Percentiles rank a stretch among this genome's conserved stretches.
These are phyloP conservation scores for Lepidium aucheri DNA, from an alignment of 345 rosid species.

Conservation along the genomic window DNA sequence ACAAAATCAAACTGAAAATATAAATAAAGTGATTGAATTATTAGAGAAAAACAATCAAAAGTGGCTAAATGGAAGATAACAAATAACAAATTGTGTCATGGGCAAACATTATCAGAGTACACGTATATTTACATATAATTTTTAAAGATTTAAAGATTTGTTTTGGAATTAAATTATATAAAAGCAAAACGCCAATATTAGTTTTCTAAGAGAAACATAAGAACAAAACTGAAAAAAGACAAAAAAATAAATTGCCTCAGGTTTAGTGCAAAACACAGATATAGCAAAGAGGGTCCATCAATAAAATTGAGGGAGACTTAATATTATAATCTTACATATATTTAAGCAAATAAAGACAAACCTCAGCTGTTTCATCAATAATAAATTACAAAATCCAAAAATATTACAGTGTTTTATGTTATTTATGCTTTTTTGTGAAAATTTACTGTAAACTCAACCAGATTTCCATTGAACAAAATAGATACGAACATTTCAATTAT, in stretches of 20 bases:
- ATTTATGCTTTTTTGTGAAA: neutral
- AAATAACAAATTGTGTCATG: conserved; percentile 21
- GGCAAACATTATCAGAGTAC: conserved; percentile 7
- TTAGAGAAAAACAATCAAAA: conserved; percentile 25
- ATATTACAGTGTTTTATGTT: neutral
- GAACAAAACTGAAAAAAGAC: conserved; percentile 27
- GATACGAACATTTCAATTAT: neutral
- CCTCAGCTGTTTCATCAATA: neutral
- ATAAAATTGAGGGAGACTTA: conserved; percentile 9
- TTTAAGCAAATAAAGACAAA: conserved; percentile 24
- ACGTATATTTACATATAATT: too few species aligned
- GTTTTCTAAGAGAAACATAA: conserved; percentile 10
- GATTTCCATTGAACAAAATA: neutral
- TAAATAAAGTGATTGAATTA: neutral
- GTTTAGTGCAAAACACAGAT: conserved; percentile 26
- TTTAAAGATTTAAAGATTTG: too few species aligned
- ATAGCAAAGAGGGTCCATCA: conserved; percentile 22
- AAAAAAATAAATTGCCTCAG: conserved; percentile 8
- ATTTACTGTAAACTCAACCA: neutral
- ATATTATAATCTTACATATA: conserved; percentile 12
- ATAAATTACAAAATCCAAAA: neutral
- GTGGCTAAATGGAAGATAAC: conserved; percentile 25
- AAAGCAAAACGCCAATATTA: conserved; percentile 1
- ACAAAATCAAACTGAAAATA: neutral
- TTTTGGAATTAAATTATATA: neutral